phyloP scores from a whole-genome alignment of 2,329 filamentous ascomycete genomes.

The Calonectria pauciramosa region DNA sequence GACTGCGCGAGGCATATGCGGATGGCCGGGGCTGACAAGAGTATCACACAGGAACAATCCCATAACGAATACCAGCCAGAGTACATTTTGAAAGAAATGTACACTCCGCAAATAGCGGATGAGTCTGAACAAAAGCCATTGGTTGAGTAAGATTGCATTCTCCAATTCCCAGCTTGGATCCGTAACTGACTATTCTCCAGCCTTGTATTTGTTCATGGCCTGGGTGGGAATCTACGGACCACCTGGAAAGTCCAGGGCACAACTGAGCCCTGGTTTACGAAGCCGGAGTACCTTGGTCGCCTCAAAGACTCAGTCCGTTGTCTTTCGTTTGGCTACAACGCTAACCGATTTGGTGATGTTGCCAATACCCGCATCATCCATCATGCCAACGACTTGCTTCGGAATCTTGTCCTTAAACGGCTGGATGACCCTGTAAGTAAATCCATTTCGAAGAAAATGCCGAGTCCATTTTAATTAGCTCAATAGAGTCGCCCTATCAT shows the following conservation, averaged over 20 bases:
- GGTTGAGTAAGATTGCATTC: slow-evolving; percentile 34
- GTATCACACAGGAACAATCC: slow-evolving; percentile 6
- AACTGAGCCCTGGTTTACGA: slow-evolving; percentile 32
- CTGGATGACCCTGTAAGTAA: slow-evolving; percentile 33
- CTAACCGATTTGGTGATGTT: slow-evolving; percentile 38
- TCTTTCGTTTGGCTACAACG: slow-evolving; percentile 40
- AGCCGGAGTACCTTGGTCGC: slow-evolving; percentile 31
- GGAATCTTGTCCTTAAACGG: slow-evolving; percentile 37
- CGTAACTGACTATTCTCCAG: not conserved
- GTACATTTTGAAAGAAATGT: slow-evolving; percentile 39
- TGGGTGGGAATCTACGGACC: slow-evolving; percentile 34
- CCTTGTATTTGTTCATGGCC: slow-evolving; percentile 34
- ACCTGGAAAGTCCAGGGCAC: slow-evolving; percentile 34
- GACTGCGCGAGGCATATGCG: not conserved
- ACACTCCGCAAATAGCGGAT: slow-evolving; percentile 11
- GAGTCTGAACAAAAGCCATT: slow-evolving; percentile 22
- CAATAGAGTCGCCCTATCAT: slow-evolving; percentile 34
- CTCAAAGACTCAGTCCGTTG: slow-evolving; percentile 30
- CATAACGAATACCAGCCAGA: slow-evolving; percentile 30
- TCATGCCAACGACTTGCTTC: slow-evolving; percentile 37
- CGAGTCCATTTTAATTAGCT: not conserved
- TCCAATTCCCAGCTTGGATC: not conserved
- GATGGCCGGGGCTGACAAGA: slow-evolving; percentile 9
- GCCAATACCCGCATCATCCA: slow-evolving; percentile 41
- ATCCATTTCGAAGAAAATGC: too few species aligned